Base-by-base conservation (phyloP, 306 rosid species). In the Spatholobus suberectus region DNA sequence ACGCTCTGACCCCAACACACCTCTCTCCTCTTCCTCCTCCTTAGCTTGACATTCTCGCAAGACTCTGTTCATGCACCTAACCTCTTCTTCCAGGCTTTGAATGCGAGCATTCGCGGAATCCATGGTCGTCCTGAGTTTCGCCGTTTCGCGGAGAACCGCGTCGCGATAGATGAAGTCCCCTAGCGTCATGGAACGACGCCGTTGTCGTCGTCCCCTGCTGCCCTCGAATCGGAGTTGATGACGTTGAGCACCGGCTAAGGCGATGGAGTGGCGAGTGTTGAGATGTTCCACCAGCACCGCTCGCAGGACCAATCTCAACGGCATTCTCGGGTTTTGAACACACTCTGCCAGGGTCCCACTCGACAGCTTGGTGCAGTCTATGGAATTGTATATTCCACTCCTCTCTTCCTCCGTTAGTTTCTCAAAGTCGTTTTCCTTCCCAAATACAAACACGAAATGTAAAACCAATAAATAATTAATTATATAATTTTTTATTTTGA, bases 241-340 rank as follows among this genome's bases (percentile, higher is more conserved):
- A 5, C 58, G 67, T 14, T 55, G 82, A 73, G 35, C 61, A 35
- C 7, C 41, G 0, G 86, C 70, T 0, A 87, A 51, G 40, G 83
- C 29, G n/a, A 92, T 78, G 77, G 90, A 75, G 58, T 82, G 82
- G 12, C 94, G 93, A 54, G 93, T 89, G 76, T 86, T 88, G 86
- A 91, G 95, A 77, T 93, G 95, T 78, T 91, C 93, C 4, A 91
- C 73, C 24, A 93, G 17, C 91, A 93, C 90, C 44, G 97, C 95
- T 79, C 86, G 90, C 79, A 93, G 88, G 2, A 93, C 70, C 81
- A 93, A 91, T 47, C 91, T 81, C 24, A 93, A 76, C 0, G 97
- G 90, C 95, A 93, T 89, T 44, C 61, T 27, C 0, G 95, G 95
- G 83, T 93, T 93, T 81, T 88, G 95, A 3, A 93, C 93, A 2